Evolutionary conservation across 2,329 filamentous ascomycete species (phyloP).

Genomic region (Neofusicoccum laricinum): DNA sequence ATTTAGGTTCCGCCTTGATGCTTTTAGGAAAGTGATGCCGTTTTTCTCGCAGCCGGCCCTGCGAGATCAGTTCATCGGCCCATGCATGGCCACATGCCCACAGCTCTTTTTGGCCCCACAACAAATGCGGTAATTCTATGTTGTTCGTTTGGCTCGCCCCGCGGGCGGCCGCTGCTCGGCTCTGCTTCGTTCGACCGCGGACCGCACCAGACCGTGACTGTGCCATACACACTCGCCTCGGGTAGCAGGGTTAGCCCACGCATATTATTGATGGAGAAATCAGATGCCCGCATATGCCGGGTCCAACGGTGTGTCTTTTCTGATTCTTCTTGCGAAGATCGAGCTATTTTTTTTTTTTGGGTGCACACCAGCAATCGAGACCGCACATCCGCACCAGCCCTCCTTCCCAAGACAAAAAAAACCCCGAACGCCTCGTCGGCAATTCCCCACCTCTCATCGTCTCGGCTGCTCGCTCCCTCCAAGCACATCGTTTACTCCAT

Average conservation of each 20-base stretch:
- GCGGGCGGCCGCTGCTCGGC: neutral
- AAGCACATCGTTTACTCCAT: slow-evolving; percentile 26
- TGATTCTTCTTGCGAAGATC: slow-evolving; percentile 10
- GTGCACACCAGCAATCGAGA: neutral
- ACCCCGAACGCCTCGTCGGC: slow-evolving; percentile 5
- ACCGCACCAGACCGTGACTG: neutral
- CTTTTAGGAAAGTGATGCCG: slow-evolving; percentile 1
- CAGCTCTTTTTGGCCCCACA: neutral
- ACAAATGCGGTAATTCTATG: slow-evolving; percentile 1
- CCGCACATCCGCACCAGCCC: neutral
- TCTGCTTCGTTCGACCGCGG: neutral
- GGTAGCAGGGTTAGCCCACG: neutral
- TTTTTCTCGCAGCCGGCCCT: slow-evolving; percentile 1
- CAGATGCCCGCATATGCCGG: neutral
- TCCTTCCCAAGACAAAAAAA: neutral
- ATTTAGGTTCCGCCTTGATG: neutral
- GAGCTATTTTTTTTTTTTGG: slow-evolving; percentile 11
- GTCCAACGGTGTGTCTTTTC: slow-evolving; percentile 4
- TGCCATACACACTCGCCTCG: neutral
- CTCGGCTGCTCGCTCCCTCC: neutral
- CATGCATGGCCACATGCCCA: neutral
- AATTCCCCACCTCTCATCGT: neutral
- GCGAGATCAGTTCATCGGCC: slow-evolving; percentile 10
- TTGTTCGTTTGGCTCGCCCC: neutral
- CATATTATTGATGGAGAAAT: slow-evolving; percentile 5